Base-by-base conservation (phyloP, 2,329 filamentous ascomycete species). In the Fulvia fulva region DNA sequence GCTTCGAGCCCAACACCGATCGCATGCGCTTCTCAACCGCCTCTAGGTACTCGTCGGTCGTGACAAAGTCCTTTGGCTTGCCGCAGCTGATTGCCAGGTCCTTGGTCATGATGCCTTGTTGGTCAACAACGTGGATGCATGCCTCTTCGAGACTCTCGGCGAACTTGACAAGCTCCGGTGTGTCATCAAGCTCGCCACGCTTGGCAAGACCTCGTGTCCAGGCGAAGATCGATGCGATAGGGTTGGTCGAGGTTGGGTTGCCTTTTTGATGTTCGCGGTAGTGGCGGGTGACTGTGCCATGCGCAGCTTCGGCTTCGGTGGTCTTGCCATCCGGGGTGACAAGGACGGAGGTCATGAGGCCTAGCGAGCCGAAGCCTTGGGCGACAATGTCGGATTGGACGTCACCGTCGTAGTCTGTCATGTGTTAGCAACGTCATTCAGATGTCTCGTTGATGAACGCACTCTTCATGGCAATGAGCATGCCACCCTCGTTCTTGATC, bases 201-300 rank as follows among this genome's bases (percentile, higher is more conserved):
- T 97, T 94, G 68, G 90, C 80, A 50, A 99, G 85, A 71, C 94
- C 94, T 60, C 94, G 89, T 60, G 94, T 97, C 94, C 94, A 99
- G 71, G 94, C 94, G 76, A 97, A 99, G 81, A 99, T 97, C 74
- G 91, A 96, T 63, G 94, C 94, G 70, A 97, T 97, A 61, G 94
- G 94, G 86, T 99, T 97, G 67, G 94, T 99, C 46, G 91, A 96
- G 57, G 94, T 99, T 79, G 96, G 91, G 70, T 87, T 87, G 74
- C 94, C 94, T 83, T 97, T 97, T 80, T 97, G 94, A 84, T 97
- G 90, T 82, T 97, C 93, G 74, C 94, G 91, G 86, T 91, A 97
- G 83, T 97, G 94, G 71, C 94, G 90, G 55, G 94, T 99, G 67
- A 99, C 94, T 64, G 94, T 97, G 71, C 94, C 94, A 84, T 97